Evolutionary conservation across 495 filamentous ascomycete species (phyloP).

Genomic region (Aspergillus bridgeri): DNA sequence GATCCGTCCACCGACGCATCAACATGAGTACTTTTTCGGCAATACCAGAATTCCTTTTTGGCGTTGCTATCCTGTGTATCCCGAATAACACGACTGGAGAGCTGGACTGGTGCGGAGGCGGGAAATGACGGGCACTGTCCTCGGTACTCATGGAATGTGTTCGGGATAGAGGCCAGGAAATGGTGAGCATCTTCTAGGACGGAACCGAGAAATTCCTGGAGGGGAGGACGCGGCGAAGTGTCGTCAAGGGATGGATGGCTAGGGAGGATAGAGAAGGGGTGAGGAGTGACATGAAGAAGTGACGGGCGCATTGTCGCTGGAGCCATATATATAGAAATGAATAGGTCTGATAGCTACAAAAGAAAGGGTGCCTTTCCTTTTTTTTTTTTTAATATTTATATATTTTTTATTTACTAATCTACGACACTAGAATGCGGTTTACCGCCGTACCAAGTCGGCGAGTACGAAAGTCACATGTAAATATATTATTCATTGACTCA

Average conservation of each 20-base stretch:
- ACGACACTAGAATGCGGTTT: too few species aligned
- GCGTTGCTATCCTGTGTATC: conserved; percentile 7
- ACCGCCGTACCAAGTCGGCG: too few species aligned
- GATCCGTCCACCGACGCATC: conserved; percentile 53
- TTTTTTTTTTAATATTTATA: too few species aligned
- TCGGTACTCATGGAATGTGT: conserved; percentile 23
- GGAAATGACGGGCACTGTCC: conserved; percentile 37
- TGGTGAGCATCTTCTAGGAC: conserved; percentile 54
- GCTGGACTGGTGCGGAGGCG: conserved; percentile 41
- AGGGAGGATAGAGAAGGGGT: conserved; percentile 31
- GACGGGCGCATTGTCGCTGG: conserved; percentile 6
- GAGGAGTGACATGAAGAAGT: conserved; percentile 26
- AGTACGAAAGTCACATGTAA: too few species aligned
- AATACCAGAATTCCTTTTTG: conserved; percentile 61
- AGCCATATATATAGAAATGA: too few species aligned
- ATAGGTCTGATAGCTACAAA: too few species aligned
- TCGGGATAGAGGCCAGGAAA: conserved; percentile 46
- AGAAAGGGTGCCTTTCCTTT: too few species aligned
- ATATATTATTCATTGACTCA: too few species aligned
- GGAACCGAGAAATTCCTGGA: conserved; percentile 21
- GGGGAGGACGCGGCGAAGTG: conserved; percentile 13
- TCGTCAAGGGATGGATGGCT: conserved; percentile 26
- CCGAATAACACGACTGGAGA: conserved; percentile 42
- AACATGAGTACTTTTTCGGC: conserved; percentile 59
- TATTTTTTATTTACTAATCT: too few species aligned